Percentiles rank a stretch among this genome's conserved stretches.
phyloP scores from a whole-genome alignment of 106 monocot species.

The Platanthera zijinensis region DNA sequence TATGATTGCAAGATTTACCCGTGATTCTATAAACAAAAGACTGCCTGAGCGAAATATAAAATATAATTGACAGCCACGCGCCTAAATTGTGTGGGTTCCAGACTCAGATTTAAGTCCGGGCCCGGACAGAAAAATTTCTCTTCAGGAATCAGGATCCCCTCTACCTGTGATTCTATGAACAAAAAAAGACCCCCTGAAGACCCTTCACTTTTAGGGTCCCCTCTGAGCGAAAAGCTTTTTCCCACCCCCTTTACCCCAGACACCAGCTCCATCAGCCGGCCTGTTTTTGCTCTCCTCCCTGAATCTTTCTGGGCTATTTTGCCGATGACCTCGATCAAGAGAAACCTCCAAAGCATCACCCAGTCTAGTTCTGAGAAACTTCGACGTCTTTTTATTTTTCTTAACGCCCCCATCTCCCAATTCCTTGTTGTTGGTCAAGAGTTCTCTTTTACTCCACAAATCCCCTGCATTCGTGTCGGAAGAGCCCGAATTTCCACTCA shows the following conservation, averaged over 20 bases:
- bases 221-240: conserved; percentile 31
- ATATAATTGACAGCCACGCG: too few species aligned
- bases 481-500: conserved; percentile 1
- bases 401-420: conserved; percentile 26
- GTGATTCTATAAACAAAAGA: too few species aligned
- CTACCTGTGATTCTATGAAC: background rate
- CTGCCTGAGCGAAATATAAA: too few species aligned
- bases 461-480: conserved; percentile 1
- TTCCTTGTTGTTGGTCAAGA: background rate
- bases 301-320: conserved; percentile 18
- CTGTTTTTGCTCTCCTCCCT: conserved; percentile 9
- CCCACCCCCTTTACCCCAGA: conserved; percentile 70
- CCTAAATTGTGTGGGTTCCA: too few species aligned
- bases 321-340: conserved; percentile 20
- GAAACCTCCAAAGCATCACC: conserved; percentile 52
- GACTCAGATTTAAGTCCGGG: too few species aligned
- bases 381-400: conserved; percentile 44
- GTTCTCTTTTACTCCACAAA: conserved; percentile 12
- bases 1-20: too few species aligned
- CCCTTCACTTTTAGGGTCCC: background rate
- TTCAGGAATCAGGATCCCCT: too few species aligned
- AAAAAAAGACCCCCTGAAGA: background rate
- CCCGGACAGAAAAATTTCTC: too few species aligned
- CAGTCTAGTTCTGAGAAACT: conserved; percentile 60
- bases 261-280: conserved; percentile 31